Conservation (phyloP, 2,329 filamentous ascomycete genomes). For the Aspergillus intermedius region DNA sequence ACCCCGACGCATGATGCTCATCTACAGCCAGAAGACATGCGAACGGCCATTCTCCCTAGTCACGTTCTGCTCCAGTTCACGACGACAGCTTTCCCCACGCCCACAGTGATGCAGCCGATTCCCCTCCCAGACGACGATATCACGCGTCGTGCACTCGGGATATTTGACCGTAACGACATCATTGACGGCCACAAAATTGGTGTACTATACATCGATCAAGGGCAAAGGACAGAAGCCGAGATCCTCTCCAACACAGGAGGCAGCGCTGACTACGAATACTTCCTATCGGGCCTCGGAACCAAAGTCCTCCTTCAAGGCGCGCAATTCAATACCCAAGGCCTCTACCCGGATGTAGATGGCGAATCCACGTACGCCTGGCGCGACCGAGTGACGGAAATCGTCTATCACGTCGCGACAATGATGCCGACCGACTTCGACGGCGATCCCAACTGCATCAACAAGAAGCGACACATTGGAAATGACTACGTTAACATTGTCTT, state of each 20-base stretch:
- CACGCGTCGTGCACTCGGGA: slow-evolving; percentile 65
- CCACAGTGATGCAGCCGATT: slow-evolving; percentile 59
- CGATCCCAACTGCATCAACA: slow-evolving; percentile 69
- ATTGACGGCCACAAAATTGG: slow-evolving; percentile 95
- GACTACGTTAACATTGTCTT: slow-evolving; percentile 98
- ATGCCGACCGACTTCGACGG: slow-evolving; percentile 83
- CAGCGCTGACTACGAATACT: slow-evolving; percentile 79
- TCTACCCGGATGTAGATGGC: slow-evolving; percentile 79
- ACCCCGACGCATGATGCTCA: slow-evolving; percentile 35
- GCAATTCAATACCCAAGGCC: slow-evolving; percentile 85
- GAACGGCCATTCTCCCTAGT: slow-evolving; percentile 39
- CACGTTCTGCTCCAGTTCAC: slow-evolving; percentile 42
- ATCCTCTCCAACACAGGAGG: slow-evolving; percentile 83
- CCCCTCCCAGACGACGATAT: slow-evolving; percentile 67
- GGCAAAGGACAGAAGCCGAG: slow-evolving; percentile 72
- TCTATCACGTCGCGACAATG: slow-evolving; percentile 93
- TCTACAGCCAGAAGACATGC: slow-evolving; percentile 31
- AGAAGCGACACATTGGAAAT: slow-evolving; percentile 94
- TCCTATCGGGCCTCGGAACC: slow-evolving; percentile 74
- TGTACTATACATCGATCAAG: slow-evolving; percentile 85
- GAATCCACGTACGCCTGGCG: slow-evolving; percentile 90
- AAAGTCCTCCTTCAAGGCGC: slow-evolving; percentile 74
- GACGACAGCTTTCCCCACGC: slow-evolving; percentile 39
- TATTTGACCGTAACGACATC: slow-evolving; percentile 80
- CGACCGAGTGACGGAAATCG: slow-evolving; percentile 87